phyloP scores from a whole-genome alignment of 1,284 basidiomycete genomes.

The Farysia itapuensis region DNA sequence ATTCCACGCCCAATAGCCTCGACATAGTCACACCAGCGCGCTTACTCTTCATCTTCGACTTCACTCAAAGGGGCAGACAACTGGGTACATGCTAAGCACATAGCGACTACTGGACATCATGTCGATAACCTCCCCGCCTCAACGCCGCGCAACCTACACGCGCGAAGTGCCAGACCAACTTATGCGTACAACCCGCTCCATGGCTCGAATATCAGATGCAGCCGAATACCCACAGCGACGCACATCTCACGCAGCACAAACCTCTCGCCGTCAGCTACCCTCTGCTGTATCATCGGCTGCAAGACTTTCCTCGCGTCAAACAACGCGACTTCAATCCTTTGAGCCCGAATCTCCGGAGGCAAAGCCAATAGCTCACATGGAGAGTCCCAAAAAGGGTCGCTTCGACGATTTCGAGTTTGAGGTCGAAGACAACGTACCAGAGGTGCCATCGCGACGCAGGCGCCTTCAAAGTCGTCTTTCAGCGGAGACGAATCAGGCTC shows the following conservation, averaged over 20 bases:
- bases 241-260: not conserved
- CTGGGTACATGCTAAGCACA: too few relatives aligned
- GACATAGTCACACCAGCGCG: too few relatives aligned
- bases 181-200: constrained; percentile 36
- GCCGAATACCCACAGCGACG: constrained; percentile 4
- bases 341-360: constrained; percentile 19
- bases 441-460: constrained; percentile 15
- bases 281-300: constrained; percentile 3
- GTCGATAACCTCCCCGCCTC: constrained; percentile 26
- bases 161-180: constrained; percentile 16
- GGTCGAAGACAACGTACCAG: constrained; percentile 15
- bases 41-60: too few relatives aligned
- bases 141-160: constrained; percentile 15
- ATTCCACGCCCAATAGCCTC: too few relatives aligned
- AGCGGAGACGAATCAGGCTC: not conserved
- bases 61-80: too few relatives aligned
- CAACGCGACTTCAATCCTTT: constrained; percentile 9
- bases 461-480: constrained; percentile 2
- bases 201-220: constrained; percentile 24
- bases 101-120: too few relatives aligned
- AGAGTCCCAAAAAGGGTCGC: constrained; percentile 28
- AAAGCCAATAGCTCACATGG: constrained; percentile 25
- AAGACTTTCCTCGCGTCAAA: constrained; percentile 11
- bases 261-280: not conserved
- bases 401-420: constrained; percentile 41